Conservation (phyloP, 2,329 filamentous ascomycete species). For the Graphilbum ipis-grandicollis region DNA sequence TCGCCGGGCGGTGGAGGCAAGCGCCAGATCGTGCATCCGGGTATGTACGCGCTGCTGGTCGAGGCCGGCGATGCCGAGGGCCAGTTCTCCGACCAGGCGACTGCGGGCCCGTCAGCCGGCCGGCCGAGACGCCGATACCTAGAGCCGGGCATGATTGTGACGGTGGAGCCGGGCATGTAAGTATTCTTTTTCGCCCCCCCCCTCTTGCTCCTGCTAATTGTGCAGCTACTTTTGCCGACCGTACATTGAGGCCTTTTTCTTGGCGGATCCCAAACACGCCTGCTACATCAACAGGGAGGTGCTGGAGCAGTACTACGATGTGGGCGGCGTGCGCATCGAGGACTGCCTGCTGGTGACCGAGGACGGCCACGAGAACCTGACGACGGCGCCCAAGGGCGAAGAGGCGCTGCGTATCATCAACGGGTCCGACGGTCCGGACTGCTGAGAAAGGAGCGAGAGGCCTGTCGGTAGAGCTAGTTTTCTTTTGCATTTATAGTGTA, state of each 20-base stretch:
- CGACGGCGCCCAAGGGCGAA: conserved; percentile 58
- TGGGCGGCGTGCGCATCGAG: conserved; percentile 87
- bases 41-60: conserved; percentile 16
- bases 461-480: too few species aligned
- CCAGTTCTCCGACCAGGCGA: too few species aligned
- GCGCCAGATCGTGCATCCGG: conserved; percentile 22
- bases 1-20: conserved; percentile 19
- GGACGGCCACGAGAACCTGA: conserved; percentile 68
- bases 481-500: too few species aligned
- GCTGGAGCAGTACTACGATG: conserved; percentile 51
- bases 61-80: conserved; percentile 6
- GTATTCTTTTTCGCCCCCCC: conserved; percentile 13
- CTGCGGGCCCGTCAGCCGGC: background rate
- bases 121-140: conserved; percentile 17
- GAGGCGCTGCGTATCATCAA: conserved; percentile 49
- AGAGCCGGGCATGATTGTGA: conserved; percentile 50
- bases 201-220: background rate
- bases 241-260: conserved; percentile 54
- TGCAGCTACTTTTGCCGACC: conserved; percentile 55
- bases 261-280: conserved; percentile 37
- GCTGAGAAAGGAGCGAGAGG: too few species aligned
- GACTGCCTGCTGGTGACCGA: conserved; percentile 73
- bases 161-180: conserved; percentile 59
- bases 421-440: conserved; percentile 9
- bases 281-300: conserved; percentile 48